Base-by-base conservation (phyloP, 257 asterid species). In the Marsdenia floribunda region DNA sequence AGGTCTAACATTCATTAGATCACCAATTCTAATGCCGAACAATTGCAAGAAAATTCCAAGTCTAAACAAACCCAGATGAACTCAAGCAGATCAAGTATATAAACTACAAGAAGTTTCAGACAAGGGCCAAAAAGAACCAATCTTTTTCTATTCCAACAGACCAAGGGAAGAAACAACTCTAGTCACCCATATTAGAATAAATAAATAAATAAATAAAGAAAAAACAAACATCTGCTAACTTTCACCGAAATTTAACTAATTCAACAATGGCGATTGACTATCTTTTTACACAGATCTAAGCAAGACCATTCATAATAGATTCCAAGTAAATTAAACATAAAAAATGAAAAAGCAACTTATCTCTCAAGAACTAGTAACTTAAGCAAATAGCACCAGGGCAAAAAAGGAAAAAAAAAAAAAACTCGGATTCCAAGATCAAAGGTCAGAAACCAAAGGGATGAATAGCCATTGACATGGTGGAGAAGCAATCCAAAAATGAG, bases 301-400 rank as follows among this genome's bases (percentile, higher is more conserved):
- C 53, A 10, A 29, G 9, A 57, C 5, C 75, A 70, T 38, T 7
- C 21, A 65, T n/a, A 8, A 65, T 65, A 65, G 21, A 65, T 65
- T 65, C 40, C 70, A 19, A 37, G 50, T 2, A 65, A 65, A 65
- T 40, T 65, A 65, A 59, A 65, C 26, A 21, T 5, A 55, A 55
- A 6, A 38, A 19, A 16, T 13, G 63, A 11, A 55, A 49, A 73
- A 75, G 44, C 21, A 44, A 47, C 70, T 13, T 68, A 78, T 63
- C 47, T 26, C 73, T 49, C 72, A 55, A 72, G 76, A 72, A 77
- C 79, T 75, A 70, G 75, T 54, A 86, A 80, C 47, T 53, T 80
- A 82, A 83, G 87, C 78, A 78, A 79, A 52, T 37, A 77, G 59
- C 75, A 72, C 61, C 22, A 69, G 50, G 21, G 74, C 35, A 18